A percentile compares a stretch with the other conserved stretches of the same genome.
Evolutionary conservation across 139 green algal species (phyloP).

Genomic region (Volvox reticuliferus): DNA sequence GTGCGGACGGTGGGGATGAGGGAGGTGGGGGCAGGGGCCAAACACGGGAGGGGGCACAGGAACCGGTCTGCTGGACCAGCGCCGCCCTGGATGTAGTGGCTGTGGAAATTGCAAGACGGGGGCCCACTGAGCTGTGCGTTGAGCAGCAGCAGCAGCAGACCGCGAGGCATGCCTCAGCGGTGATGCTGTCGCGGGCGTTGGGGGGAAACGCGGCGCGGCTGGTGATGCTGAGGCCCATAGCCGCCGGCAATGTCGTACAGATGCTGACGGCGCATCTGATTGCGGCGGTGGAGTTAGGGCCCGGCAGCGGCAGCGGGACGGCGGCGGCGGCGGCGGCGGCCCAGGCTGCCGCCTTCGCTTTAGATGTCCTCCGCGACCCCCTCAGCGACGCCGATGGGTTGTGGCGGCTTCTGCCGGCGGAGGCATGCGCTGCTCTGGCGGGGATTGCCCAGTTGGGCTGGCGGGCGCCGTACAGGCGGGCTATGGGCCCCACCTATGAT

Average conservation of each 20-base stretch:
- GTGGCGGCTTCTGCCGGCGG: neutral
- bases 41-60: neutral
- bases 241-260: neutral
- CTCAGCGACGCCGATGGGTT: neutral
- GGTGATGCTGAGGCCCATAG: neutral
- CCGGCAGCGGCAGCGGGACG: neutral
- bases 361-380: neutral
- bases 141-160: neutral
- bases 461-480: neutral
- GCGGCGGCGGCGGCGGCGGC: neutral
- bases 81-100: slow-evolving; percentile 7
- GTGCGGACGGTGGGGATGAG: neutral
- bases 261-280: neutral
- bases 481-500: neutral
- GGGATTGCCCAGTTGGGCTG: slow-evolving; percentile 19
- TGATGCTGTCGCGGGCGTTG: slow-evolving; percentile 31
- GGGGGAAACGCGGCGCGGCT: slow-evolving; percentile 33
- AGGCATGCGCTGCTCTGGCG: neutral
- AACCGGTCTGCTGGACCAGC: neutral
- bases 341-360: neutral
- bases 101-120: neutral
- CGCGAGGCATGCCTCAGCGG: neutral
- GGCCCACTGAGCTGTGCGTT: neutral
- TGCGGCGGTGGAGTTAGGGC: neutral
- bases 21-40: neutral